Conservation (phyloP, 2,329 filamentous ascomycete genomes). For the Teratosphaeria viscida region DNA sequence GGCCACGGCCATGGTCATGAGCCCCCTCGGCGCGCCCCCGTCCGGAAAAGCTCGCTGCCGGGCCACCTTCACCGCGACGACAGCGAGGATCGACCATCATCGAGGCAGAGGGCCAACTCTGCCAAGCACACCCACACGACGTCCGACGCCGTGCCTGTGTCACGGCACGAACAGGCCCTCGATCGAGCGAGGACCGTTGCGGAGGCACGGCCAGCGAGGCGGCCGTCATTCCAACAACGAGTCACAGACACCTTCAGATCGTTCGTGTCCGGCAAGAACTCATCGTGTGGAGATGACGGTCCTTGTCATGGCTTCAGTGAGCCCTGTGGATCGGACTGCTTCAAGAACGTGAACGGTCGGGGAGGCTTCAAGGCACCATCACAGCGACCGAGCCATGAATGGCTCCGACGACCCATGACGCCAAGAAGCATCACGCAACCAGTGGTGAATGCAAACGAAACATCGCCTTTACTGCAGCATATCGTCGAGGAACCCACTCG, state of each 20-base stretch:
- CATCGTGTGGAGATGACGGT: constrained; percentile 46
- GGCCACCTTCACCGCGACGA: constrained; percentile 7
- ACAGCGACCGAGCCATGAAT: constrained; percentile 11
- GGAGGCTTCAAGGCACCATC: constrained; percentile 19
- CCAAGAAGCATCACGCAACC: constrained; percentile 11
- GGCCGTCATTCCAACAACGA: constrained; percentile 32
- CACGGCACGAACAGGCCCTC: not conserved
- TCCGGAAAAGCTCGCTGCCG: constrained; percentile 10
- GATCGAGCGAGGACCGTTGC: not conserved
- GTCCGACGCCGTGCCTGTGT: not conserved
- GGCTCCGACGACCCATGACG: constrained; percentile 11
- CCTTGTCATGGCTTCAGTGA: constrained; percentile 54
- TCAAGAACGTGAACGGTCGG: constrained; percentile 38
- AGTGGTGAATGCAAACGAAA: constrained; percentile 12
- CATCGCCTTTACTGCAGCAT: constrained; percentile 19
- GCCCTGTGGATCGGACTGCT: constrained; percentile 51
- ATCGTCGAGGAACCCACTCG: constrained; percentile 12
- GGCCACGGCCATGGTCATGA: constrained; percentile 17
- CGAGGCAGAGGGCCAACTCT: not conserved
- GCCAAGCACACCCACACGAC: not conserved
- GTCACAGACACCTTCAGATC: constrained; percentile 37
- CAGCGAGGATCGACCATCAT: constrained; percentile 2
- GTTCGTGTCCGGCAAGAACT: constrained; percentile 30
- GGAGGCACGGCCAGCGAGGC: constrained; percentile 3
- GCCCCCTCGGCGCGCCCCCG: constrained; percentile 4